Percentiles rank a stretch among this genome's conserved stretches.
These are phyloP conservation scores for Russula lepida DNA, from an alignment of 768 basidiomycete genomes.

Conservation along the genomic window DNA sequence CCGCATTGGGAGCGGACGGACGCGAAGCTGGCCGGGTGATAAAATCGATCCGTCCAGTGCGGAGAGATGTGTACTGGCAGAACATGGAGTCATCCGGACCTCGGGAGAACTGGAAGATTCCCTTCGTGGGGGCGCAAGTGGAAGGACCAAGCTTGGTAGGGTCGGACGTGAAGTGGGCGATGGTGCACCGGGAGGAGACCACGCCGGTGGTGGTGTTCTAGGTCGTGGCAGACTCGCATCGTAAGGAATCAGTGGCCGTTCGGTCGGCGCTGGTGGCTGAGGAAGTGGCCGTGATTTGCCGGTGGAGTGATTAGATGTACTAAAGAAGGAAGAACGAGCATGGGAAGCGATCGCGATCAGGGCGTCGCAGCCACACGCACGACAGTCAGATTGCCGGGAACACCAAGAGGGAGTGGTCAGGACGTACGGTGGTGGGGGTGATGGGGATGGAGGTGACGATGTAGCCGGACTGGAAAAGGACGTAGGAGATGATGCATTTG, in stretches of 20 bases:
- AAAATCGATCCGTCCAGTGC: not conserved
- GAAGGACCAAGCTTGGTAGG: not conserved
- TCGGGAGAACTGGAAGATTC: not conserved
- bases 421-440: constrained; percentile 10
- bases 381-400: not conserved
- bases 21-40: not conserved
- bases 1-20: constrained; percentile 8
- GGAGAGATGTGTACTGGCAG: not conserved
- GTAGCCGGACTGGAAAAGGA: constrained; percentile 9
- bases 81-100: not conserved
- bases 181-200: constrained; percentile 9
- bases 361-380: not conserved
- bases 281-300: constrained; percentile 20
- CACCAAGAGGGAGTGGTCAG: not conserved
- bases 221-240: not conserved
- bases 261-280: constrained; percentile 2
- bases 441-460: constrained; percentile 14
- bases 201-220: constrained; percentile 13
- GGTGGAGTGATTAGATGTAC: constrained; percentile 1
- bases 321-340: constrained; percentile 4
- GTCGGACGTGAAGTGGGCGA: not conserved
- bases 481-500: constrained; percentile 5
- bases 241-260: not conserved
- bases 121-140: not conserved
- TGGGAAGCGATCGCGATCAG: constrained; percentile 8